Percentiles rank a stretch among this genome's conserved stretches.
phyloP scores from a whole-genome alignment of 2,329 filamentous ascomycete genomes.

The Aspergillus sp. region DNA sequence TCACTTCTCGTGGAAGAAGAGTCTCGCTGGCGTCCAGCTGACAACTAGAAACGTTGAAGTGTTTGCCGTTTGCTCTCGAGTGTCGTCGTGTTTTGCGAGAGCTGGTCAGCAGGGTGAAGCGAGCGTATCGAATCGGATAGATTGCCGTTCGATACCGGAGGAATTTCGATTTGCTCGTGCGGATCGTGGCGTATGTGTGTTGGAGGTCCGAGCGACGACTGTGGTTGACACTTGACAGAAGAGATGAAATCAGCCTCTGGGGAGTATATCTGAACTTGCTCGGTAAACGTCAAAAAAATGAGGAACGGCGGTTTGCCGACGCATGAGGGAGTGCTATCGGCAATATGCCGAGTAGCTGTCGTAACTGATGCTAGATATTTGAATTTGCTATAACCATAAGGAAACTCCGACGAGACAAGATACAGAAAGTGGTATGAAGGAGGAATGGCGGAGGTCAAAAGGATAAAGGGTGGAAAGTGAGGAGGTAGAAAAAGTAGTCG shows the following conservation, averaged over 20 bases:
- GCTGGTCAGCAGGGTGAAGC: not conserved
- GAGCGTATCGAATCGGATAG: not conserved
- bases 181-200: not conserved
- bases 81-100: too few species aligned
- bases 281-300: not conserved
- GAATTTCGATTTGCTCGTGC: not conserved
- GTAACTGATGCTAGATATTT: conserved; percentile 35
- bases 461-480: conserved; percentile 24
- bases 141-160: not conserved
- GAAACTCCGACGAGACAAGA: conserved; percentile 37
- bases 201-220: not conserved
- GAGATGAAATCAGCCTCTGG: too few species aligned
- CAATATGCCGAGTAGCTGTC: conserved; percentile 14
- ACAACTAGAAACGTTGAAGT: too few species aligned
- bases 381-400: conserved; percentile 40
- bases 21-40: too few species aligned
- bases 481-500: conserved; percentile 13
- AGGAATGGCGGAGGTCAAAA: conserved; percentile 25
- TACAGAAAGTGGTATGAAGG: conserved; percentile 34
- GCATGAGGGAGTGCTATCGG: not conserved
- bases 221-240: too few species aligned
- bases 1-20: too few species aligned
- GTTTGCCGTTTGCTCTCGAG: too few species aligned
- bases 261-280: not conserved
- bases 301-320: not conserved